Evolutionary conservation across 306 rosid genomes (phyloP).

Genomic region (Glycine soja): DNA sequence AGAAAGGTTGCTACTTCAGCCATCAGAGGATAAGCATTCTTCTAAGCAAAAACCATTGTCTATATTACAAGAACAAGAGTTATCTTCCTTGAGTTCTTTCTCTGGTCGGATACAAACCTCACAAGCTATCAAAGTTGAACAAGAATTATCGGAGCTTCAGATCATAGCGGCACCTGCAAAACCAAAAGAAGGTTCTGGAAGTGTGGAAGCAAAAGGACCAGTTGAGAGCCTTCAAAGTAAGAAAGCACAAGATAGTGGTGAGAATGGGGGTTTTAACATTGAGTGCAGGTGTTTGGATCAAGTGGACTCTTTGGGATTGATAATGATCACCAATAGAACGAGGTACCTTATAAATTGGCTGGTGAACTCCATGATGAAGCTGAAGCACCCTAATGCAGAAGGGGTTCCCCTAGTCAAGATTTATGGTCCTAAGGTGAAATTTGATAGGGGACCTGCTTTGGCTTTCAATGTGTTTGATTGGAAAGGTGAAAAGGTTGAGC

Average conservation of each 20-base stretch:
- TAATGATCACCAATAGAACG: conserved; percentile 65
- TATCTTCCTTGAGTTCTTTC: conserved; percentile 68
- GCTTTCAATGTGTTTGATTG: conserved; percentile 95
- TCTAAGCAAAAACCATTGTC: conserved; percentile 57
- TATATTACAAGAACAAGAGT: conserved; percentile 55
- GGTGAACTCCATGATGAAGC: conserved; percentile 82
- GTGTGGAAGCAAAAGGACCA: conserved; percentile 43
- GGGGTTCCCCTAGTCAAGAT: conserved; percentile 74
- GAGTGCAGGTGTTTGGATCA: conserved; percentile 86
- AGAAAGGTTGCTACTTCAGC: conserved; percentile 54
- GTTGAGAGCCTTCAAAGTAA: conserved; percentile 43
- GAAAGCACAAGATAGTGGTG: conserved; percentile 36
- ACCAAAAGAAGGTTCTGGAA: conserved; percentile 49
- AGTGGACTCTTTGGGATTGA: conserved; percentile 78
- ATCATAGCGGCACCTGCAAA: conserved; percentile 44
- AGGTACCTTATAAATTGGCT: conserved; percentile 93
- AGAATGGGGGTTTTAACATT: conserved; percentile 50
- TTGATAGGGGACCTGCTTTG: conserved; percentile 88
- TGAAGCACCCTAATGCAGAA: conserved; percentile 79
- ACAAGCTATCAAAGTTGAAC: conserved; percentile 43
- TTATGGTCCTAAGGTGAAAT: conserved; percentile 87
- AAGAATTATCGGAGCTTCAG: conserved; percentile 41
- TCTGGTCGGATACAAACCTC: conserved; percentile 63
- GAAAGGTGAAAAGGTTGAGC: conserved; percentile 95
- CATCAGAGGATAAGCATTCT: conserved; percentile 64